Evolutionary conservation across 192 early-diverging fungal genomes (phyloP).

Genomic region (Entomortierella lignicola): DNA sequence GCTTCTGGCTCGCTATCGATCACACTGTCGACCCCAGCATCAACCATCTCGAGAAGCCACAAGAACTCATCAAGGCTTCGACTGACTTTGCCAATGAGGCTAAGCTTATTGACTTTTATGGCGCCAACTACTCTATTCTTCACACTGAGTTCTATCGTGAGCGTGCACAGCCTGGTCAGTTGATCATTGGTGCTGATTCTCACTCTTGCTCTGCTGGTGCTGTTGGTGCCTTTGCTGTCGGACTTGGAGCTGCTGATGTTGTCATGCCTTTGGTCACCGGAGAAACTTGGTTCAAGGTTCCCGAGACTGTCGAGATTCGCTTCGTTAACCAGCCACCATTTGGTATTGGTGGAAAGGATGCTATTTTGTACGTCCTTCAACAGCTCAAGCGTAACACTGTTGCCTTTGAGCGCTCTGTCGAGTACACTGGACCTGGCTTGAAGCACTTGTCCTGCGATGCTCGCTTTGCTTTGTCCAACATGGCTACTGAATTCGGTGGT

Average conservation of each 20-base stretch:
- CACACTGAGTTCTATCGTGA: conserved; percentile 89
- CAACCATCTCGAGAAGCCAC: conserved; percentile 75
- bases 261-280: conserved; percentile 87
- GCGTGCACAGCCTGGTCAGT: conserved; percentile 83
- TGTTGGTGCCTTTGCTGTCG: conserved; percentile 82
- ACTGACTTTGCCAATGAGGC: conserved; percentile 78
- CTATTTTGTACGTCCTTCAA: conserved; percentile 82
- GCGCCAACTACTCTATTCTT: conserved; percentile 83
- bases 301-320: conserved; percentile 82
- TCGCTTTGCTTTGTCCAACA: conserved; percentile 84
- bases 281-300: conserved; percentile 86
- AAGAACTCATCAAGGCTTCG: conserved; percentile 73
- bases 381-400: conserved; percentile 88
- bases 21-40: conserved; percentile 84
- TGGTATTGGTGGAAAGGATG: conserved; percentile 86
- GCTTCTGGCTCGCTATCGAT: conserved; percentile 86
- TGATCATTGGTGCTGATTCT: conserved; percentile 86
- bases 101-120: conserved; percentile 76
- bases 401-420: conserved; percentile 82
- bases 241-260: conserved; percentile 85
- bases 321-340: conserved; percentile 79
- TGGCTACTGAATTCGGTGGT: conserved; percentile 89
- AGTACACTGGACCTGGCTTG: conserved; percentile 80
- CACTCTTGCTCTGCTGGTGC: conserved; percentile 86
- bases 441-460: conserved; percentile 87